Percentiles rank a stretch among this genome's conserved stretches.
Conservation (phyloP, 1,284 basidiomycete species). For the Phylloporus sp. region DNA sequence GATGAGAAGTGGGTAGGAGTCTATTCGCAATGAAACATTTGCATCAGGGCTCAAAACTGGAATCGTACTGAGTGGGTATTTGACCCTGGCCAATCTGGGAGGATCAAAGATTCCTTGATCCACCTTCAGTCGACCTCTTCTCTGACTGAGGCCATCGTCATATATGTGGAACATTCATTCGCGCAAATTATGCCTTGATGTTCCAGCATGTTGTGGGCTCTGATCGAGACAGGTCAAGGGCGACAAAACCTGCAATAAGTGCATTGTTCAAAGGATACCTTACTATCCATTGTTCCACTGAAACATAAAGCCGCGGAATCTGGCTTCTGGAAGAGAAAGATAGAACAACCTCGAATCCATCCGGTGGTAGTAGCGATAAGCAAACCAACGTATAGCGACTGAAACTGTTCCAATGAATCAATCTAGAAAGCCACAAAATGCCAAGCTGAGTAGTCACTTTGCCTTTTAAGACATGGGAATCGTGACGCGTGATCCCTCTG, state of each 20-base stretch:
- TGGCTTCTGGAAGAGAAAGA: neutral
- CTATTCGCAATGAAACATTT: neutral
- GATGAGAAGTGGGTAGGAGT: too few species aligned
- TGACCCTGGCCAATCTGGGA: neutral
- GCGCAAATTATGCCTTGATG: neutral
- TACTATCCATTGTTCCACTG: neutral
- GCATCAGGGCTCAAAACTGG: neutral
- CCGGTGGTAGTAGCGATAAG: too few species aligned
- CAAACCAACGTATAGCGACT: too few species aligned
- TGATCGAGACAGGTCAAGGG: neutral
- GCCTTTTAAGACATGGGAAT: too few species aligned
- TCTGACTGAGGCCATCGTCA: neutral
- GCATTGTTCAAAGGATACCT: neutral
- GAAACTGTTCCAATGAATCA: too few species aligned
- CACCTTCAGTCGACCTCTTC: too few species aligned
- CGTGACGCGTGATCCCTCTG: too few species aligned
- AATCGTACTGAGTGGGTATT: neutral
- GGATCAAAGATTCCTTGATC: neutral
- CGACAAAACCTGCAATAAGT: neutral
- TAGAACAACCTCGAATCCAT: too few species aligned
- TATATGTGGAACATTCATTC: neutral
- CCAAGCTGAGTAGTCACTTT: too few species aligned
- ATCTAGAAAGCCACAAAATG: too few species aligned
- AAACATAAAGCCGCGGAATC: neutral
- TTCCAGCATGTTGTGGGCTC: neutral